Conservation (phyloP, 208 protist species). For the Leishmania martiniquensis region DNA sequence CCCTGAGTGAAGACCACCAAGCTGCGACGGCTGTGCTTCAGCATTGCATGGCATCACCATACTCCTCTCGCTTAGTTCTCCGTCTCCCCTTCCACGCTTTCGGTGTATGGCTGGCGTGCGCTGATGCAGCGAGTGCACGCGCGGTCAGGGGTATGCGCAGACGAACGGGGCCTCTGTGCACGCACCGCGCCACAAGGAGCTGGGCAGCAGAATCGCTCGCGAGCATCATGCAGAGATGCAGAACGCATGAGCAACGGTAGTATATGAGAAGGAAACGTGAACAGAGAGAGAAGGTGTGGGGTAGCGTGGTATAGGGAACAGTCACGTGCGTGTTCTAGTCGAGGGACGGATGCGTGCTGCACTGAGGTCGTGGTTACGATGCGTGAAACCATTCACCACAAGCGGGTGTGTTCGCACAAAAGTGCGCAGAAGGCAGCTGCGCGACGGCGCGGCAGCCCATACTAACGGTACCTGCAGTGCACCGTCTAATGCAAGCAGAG, state of each 20-base stretch:
- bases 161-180: background rate
- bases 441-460: background rate
- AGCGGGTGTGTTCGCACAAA: background rate
- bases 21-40: conserved; percentile 20
- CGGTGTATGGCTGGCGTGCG: background rate
- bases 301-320: background rate
- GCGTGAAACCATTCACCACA: background rate
- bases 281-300: too few relatives aligned
- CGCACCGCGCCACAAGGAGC: background rate
- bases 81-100: background rate
- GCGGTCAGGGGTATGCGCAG: background rate
- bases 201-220: background rate
- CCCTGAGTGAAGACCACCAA: conserved; percentile 72
- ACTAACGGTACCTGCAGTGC: background rate
- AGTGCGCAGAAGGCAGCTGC: background rate
- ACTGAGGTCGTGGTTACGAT: background rate
- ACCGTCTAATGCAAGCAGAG: background rate
- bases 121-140: background rate
- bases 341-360: background rate
- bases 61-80: background rate
- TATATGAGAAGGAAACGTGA: background rate
- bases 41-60: conserved; percentile 16
- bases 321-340: background rate
- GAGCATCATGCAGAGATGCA: background rate
- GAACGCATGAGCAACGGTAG: background rate